Percentiles rank a stretch among this genome's conserved stretches.
Conservation (phyloP, 225 moss, liverwort and hornwort genomes). For the Pleurozium schreberi region DNA sequence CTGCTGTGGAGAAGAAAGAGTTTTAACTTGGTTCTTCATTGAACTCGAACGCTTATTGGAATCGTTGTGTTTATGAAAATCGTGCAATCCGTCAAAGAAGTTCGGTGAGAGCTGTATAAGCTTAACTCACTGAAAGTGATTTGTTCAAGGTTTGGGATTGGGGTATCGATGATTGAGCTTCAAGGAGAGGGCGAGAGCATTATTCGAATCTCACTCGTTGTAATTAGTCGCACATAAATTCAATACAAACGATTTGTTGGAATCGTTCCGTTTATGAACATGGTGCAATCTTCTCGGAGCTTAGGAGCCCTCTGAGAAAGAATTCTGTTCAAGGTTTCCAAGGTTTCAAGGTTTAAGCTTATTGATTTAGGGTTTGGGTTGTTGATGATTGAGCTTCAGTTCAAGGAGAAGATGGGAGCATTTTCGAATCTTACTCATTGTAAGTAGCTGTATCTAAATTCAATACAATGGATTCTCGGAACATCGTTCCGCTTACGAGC, state of each 20-base stretch:
- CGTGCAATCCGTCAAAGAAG: neutral
- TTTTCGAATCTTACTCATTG: neutral
- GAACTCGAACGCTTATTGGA: neutral
- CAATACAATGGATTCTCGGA: neutral
- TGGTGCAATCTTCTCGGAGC: neutral
- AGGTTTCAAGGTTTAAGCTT: neutral
- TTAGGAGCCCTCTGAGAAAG: neutral
- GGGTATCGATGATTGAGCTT: conserved; percentile 8
- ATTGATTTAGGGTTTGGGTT: neutral
- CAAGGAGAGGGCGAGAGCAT: conserved; percentile 2
- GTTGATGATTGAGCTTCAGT: conserved; percentile 4
- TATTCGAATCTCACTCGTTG: neutral
- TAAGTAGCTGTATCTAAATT: neutral
- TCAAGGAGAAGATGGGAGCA: conserved; percentile 2
- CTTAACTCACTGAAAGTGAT: neutral
- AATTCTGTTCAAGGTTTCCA: neutral
- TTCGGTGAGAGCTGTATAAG: too few species aligned
- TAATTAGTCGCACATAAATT: neutral
- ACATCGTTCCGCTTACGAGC: neutral
- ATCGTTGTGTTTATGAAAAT: neutral
- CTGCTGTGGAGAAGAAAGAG: neutral
- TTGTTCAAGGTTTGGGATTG: neutral
- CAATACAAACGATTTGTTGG: neutral
- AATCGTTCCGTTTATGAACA: neutral
- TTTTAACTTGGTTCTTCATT: neutral